These are phyloP conservation scores for Clonostachys chloroleuca DNA, from an alignment of 2,329 filamentous ascomycete species.

Conservation along the genomic window DNA sequence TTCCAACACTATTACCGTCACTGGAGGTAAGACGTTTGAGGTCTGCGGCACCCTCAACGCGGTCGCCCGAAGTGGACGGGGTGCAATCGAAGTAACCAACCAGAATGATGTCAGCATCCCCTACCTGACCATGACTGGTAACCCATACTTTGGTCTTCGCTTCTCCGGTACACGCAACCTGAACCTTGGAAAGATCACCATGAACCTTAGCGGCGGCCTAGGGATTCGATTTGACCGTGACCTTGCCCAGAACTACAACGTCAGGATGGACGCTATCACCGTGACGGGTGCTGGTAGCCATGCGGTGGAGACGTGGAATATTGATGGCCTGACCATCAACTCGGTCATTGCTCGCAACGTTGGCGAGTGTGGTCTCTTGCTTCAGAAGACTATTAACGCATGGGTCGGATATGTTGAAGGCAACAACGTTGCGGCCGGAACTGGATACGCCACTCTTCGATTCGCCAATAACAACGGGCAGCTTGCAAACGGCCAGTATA, in stretches of 20 bases:
- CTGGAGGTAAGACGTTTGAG: slow-evolving; percentile 3
- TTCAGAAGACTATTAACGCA: slow-evolving; percentile 1
- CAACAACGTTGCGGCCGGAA: slow-evolving; percentile 1
- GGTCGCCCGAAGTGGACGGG: neutral
- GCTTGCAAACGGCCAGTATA: neutral
- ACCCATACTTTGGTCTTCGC: slow-evolving; percentile 2
- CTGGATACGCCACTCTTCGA: slow-evolving; percentile 2
- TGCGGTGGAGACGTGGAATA: slow-evolving; percentile 1
- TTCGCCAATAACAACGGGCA: slow-evolving; percentile 4
- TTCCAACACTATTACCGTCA: neutral
- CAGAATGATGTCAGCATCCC: slow-evolving; percentile 1
- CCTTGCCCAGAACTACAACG: neutral
- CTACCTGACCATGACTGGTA: slow-evolving; percentile 2
- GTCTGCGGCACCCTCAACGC: slow-evolving; percentile 1
- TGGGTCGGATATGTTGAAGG: slow-evolving; percentile 3
- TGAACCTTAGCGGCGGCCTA: slow-evolving; percentile 3
- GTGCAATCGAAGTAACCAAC: neutral
- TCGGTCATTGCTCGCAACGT: slow-evolving; percentile 1
- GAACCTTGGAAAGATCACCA: slow-evolving; percentile 1
- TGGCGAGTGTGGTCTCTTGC: slow-evolving; percentile 2
- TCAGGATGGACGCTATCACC: slow-evolving; percentile 1
- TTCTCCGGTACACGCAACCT: slow-evolving; percentile 1
- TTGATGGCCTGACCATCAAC: slow-evolving; percentile 1
- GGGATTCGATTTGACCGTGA: slow-evolving; percentile 3
- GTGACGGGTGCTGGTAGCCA: slow-evolving; percentile 2